Evolutionary conservation across 768 basidiomycete species (phyloP), one percentile per base, ranked within the genome.

Genomic region (Butyriboletus loyo): DNA sequence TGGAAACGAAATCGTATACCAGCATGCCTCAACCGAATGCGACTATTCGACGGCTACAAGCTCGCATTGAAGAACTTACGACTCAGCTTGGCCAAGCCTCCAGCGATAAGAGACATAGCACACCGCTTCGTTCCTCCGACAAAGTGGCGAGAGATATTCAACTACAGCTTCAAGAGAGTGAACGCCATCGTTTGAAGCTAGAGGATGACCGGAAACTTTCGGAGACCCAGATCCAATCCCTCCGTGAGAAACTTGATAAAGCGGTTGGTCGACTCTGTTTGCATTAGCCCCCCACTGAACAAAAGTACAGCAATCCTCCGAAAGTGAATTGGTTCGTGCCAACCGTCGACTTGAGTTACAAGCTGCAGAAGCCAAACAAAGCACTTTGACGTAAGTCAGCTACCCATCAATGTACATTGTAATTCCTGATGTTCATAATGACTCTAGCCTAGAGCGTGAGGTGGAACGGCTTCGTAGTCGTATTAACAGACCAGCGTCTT

Each of bases 261-360:
- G 73, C 82, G 74, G 89, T 90, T 63, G 48, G 81, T 75, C 19
- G 30, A 28, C 22, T 49, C 51, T 7, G 13, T 27, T 55, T 50
- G 19, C 19, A 6, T 32, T 14, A 17, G 22, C 39, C 43, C 41
- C 8, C 32, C 15, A 15, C 57, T 62, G 32, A 54, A 44, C 22
- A 43, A 50, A 46, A 56, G 17, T 54, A 40, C 53, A 89, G 88
- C 86, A 87, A 84, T 85, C 83, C 19, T 76, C 77, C 38, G 87
- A 85, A 69, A 82, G 73, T 55, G 74, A 78, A n/a, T 73, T 90
- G 4, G 82, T 85, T 58, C 76, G 86, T 11, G 81, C 79, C 22
- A 89, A 89, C 67, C 83, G 89, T 30, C 78, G 87, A 38, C 86
- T 85, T 34, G 89, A 90, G 60, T 78, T 87, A 35, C 89, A 92